Evolutionary conservation across 768 basidiomycete species (phyloP).

Genomic region (Termitomyces sp.): DNA sequence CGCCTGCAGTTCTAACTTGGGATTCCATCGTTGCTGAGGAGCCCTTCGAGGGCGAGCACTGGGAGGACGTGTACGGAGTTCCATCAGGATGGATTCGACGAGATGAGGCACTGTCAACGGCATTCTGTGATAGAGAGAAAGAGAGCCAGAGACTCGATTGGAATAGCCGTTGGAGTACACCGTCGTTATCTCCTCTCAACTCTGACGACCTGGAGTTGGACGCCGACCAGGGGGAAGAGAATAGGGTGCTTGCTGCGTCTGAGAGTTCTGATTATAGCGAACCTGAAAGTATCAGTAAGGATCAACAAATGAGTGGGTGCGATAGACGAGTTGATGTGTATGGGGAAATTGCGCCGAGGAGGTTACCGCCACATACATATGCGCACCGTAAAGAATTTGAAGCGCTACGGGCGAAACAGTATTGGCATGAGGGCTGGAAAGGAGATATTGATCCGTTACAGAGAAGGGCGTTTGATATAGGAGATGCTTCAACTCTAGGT

Average conservation of each 20-base stretch:
- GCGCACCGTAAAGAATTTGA: slow-evolving; percentile 55
- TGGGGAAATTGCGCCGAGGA: slow-evolving; percentile 5
- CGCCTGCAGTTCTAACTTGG: slow-evolving; percentile 56
- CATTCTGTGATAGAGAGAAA: slow-evolving; percentile 16
- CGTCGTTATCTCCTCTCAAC: slow-evolving; percentile 61
- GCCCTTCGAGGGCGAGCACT: slow-evolving; percentile 82
- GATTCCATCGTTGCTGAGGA: slow-evolving; percentile 74
- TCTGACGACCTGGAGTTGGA: slow-evolving; percentile 46
- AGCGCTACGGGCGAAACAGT: slow-evolving; percentile 55
- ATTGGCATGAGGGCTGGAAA: slow-evolving; percentile 69
- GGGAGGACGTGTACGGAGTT: slow-evolving; percentile 65
- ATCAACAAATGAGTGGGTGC: neutral
- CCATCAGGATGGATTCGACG: slow-evolving; percentile 34
- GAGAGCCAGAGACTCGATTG: slow-evolving; percentile 19
- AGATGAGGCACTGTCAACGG: slow-evolving; percentile 31
- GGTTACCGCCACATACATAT: slow-evolving; percentile 27
- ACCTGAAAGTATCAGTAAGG: neutral
- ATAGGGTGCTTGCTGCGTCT: neutral
- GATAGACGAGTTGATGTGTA: slow-evolving; percentile 1
- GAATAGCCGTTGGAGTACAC: slow-evolving; percentile 51
- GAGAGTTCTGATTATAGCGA: neutral
- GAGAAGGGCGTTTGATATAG: slow-evolving; percentile 47
- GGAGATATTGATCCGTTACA: slow-evolving; percentile 32
- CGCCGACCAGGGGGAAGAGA: slow-evolving; percentile 12
- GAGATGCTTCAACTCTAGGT: slow-evolving; percentile 73